Evolutionary conservation across 345 rosid genomes (phyloP), one percentile per base, ranked within the genome.

Genomic region (Jatropha curcas): DNA sequence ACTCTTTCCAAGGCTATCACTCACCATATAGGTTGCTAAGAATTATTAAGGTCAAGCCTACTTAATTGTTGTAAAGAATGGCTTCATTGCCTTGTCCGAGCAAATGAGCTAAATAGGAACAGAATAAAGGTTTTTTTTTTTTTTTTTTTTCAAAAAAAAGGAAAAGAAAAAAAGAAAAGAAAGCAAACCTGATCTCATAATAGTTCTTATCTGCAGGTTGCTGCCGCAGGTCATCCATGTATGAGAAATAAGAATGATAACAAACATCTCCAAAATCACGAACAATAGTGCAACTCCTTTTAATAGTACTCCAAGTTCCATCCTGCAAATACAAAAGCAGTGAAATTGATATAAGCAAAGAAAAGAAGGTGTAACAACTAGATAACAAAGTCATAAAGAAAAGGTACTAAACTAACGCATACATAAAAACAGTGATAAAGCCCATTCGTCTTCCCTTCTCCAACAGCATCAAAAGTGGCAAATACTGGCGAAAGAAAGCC

Each of bases 391-490:
- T 53, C 24, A 68, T 30, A 19, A 51, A 65, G 60, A 16, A n/a
- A n/a, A n/a, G n/a, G n/a, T n/a, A n/a, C 25, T 39, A 67, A 66
- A 65, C 1, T 25, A 27, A 60, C 30, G 71, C 97, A 74, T 88
- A 92, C 99, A 72, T 82, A 86, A 65, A 92, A 92, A 80, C 96
- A 92, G 82, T 89, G 97, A 77, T 76, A 77, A 59, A 86, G 56
- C 37, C 81, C 75, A 60, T 88, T 66, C 37, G 84, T 79, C 78
- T 95, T 95, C 79, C 97, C 96, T 79, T 91, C 93, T 45, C 98
- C 98, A 68, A 95, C 90, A 46, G 94, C 99, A 76, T 86, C 92
- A 68, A 95, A 95, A 25, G 99, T 95, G 50, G 98, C 96, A 71
- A 91, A 95, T 56, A 89, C 84, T 35, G 99, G 99, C 2, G 97